These are phyloP conservation scores for Malus hybrid DNA, from an alignment of 331 rosid genomes.

Conservation along the genomic window DNA sequence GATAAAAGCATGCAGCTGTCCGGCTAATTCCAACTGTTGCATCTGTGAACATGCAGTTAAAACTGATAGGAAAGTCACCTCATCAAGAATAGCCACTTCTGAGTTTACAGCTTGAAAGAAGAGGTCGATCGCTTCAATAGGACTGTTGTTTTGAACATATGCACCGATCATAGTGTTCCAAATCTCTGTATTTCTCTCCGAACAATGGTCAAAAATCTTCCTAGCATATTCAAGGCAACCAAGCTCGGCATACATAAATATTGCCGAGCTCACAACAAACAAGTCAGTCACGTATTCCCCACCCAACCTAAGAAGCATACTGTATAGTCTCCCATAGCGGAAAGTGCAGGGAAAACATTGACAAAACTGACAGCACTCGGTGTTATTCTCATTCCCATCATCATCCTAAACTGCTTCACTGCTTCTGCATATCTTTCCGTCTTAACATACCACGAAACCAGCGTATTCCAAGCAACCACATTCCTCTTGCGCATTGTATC, in stretches of 20 bases:
- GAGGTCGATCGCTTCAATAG: slow-evolving; percentile 35
- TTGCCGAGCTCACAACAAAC: slow-evolving; percentile 75
- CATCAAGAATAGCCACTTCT: slow-evolving; percentile 51
- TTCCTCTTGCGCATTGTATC: slow-evolving; percentile 59
- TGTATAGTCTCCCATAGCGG: slow-evolving; percentile 32
- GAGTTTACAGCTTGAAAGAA: slow-evolving; percentile 46
- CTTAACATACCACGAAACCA: slow-evolving; percentile 71
- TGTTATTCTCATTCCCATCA: slow-evolving; percentile 32
- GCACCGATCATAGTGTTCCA: slow-evolving; percentile 81
- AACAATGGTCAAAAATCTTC: slow-evolving; percentile 51
- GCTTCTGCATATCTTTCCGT: slow-evolving; percentile 48
- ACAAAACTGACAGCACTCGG: slow-evolving; percentile 73
- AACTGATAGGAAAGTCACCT: slow-evolving; percentile 68
- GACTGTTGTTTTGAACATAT: slow-evolving; percentile 57
- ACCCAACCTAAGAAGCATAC: slow-evolving; percentile 56
- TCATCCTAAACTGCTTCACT: slow-evolving; percentile 28
- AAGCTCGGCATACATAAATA: slow-evolving; percentile 71
- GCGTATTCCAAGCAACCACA: slow-evolving; percentile 79
- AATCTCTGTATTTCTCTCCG: slow-evolving; percentile 54
- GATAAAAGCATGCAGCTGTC: slow-evolving; percentile 61
- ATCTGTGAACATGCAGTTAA: slow-evolving; percentile 66
- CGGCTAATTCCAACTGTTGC: slow-evolving; percentile 52
- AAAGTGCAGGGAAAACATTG: slow-evolving; percentile 61
- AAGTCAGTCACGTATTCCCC: slow-evolving; percentile 48
- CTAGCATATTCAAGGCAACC: slow-evolving; percentile 46